Conservation (phyloP, 768 basidiomycete genomes). For the Suillus ampliporus region DNA sequence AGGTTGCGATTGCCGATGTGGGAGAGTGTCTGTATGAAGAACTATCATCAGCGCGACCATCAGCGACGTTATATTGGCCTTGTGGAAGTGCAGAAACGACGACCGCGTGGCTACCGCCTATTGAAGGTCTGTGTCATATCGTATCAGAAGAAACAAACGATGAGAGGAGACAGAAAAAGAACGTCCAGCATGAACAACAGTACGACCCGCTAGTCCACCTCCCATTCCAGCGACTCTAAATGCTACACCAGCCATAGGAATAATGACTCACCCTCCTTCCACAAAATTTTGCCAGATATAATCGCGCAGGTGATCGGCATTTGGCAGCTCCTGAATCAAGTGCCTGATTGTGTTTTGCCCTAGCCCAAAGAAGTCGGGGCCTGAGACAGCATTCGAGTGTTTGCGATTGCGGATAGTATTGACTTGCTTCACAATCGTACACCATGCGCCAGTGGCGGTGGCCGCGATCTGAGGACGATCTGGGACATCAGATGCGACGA, state of each 20-base stretch:
- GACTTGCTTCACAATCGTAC: conserved; percentile 80
- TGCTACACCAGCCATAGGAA: background rate
- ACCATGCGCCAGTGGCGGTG: conserved; percentile 91
- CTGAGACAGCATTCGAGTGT: conserved; percentile 87
- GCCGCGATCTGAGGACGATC: conserved; percentile 79
- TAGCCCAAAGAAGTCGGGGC: conserved; percentile 87
- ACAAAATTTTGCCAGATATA: conserved; percentile 89
- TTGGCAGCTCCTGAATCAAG: conserved; percentile 83
- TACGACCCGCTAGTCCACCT: conserved; percentile 3
- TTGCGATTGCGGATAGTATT: conserved; percentile 81
- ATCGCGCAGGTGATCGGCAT: conserved; percentile 71
- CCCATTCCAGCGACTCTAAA: conserved; percentile 8
- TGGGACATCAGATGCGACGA: conserved; percentile 73
- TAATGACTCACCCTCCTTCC: conserved; percentile 77
- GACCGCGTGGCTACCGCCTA: conserved; percentile 83
- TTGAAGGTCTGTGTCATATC: conserved; percentile 57
- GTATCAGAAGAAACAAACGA: conserved; percentile 39
- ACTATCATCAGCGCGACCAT: conserved; percentile 30
- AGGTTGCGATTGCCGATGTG: conserved; percentile 27
- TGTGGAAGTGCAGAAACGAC: conserved; percentile 83
- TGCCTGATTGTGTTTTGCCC: conserved; percentile 90
- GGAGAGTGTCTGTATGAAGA: conserved; percentile 22
- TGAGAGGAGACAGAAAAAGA: conserved; percentile 28
- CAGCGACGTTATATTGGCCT: conserved; percentile 48
- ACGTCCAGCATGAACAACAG: conserved; percentile 18